phyloP scores from a whole-genome alignment of 305 asterid species.

The Fraxinus greggii region DNA sequence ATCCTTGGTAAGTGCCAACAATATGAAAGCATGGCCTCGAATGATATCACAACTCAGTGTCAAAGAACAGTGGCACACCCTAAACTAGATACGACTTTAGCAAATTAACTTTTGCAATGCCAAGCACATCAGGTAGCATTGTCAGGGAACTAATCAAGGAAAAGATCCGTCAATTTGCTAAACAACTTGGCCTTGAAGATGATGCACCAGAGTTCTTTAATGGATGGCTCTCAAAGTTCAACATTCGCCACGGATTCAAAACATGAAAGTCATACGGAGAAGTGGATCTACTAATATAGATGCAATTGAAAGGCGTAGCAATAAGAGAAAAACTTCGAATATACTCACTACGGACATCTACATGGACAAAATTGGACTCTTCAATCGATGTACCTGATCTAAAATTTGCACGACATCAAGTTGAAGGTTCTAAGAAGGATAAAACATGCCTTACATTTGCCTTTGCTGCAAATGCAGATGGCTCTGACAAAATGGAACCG shows the following conservation, averaged over 20 bases:
- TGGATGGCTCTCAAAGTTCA: background rate
- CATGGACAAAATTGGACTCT: background rate
- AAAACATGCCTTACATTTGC: background rate
- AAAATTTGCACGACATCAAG: background rate
- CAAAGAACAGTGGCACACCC: background rate
- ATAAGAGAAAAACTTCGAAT: background rate
- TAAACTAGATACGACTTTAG: background rate
- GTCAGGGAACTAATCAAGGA: background rate
- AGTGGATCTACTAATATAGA: background rate
- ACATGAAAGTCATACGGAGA: background rate
- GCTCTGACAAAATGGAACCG: background rate
- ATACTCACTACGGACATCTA: background rate
- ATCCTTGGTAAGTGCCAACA: background rate
- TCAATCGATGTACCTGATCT: background rate
- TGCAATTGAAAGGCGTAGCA: background rate
- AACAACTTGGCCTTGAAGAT: background rate
- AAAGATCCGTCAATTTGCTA: background rate
- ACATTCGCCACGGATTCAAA: background rate
- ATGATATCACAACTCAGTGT: background rate
- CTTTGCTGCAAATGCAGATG: background rate
- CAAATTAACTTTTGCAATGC: background rate
- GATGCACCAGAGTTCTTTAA: background rate
- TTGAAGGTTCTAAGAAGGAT: background rate
- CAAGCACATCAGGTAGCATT: background rate
- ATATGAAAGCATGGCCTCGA: background rate